Percentiles rank a stretch among this genome's conserved stretches.
These are phyloP conservation scores for Geum urbanum DNA, from an alignment of 306 rosid species.

Conservation along the genomic window DNA sequence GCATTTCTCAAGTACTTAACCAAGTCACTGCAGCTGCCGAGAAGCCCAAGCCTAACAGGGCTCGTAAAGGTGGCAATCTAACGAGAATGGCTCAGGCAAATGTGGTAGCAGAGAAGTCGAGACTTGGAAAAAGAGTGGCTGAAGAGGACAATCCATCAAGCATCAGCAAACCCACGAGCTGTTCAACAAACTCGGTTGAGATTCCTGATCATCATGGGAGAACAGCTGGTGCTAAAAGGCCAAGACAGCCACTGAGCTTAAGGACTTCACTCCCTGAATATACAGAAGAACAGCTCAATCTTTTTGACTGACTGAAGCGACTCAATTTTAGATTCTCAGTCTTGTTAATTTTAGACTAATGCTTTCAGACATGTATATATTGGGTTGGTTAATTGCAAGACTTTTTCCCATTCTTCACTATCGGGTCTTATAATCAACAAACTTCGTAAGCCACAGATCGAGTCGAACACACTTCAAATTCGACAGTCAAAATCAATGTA, in stretches of 20 bases:
- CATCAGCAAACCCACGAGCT: background rate
- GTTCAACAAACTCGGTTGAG: constrained; percentile 19
- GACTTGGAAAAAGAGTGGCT: constrained; percentile 16
- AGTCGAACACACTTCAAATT: too few relatives aligned
- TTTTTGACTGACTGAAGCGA: constrained; percentile 48
- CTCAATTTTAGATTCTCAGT: background rate
- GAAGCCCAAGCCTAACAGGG: constrained; percentile 23
- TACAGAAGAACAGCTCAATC: constrained; percentile 90
- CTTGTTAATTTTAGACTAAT: too few relatives aligned
- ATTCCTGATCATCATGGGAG: constrained; percentile 21
- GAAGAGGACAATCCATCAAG: constrained; percentile 9
- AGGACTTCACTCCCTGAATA: constrained; percentile 47
- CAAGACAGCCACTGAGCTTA: constrained; percentile 25
- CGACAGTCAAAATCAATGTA: too few relatives aligned
- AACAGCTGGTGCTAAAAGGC: constrained; percentile 17
- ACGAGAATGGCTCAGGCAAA: background rate
- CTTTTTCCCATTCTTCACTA: too few relatives aligned
- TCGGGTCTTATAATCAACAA: too few relatives aligned
- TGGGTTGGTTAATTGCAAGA: too few relatives aligned
- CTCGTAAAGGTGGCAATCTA: background rate
- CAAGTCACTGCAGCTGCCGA: constrained; percentile 25
- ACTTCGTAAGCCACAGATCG: too few relatives aligned
- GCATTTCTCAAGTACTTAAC: constrained; percentile 19
- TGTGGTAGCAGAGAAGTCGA: constrained; percentile 23
- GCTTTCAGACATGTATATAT: too few relatives aligned